Percentiles rank a stretch among this genome's conserved stretches.
Evolutionary conservation across 192 early-diverging fungal genomes (phyloP).

Genomic region (Haplosporangium gracile): DNA sequence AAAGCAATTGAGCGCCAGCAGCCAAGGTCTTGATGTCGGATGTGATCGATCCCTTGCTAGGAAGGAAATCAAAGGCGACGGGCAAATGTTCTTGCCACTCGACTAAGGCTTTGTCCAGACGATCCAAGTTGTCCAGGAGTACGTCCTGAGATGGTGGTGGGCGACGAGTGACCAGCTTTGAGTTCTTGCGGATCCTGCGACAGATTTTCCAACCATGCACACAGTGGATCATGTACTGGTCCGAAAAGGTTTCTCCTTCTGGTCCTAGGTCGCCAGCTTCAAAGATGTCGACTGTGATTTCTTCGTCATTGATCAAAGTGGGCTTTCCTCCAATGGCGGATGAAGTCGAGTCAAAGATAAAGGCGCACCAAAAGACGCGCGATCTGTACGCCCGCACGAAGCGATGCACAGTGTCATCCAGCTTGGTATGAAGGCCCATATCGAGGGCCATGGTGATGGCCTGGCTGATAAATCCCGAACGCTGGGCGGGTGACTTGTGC

Average conservation of each 20-base stretch:
- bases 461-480: conserved; percentile 51
- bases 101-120: conserved; percentile 44
- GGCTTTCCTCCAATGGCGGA: conserved; percentile 50
- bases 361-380: conserved; percentile 51
- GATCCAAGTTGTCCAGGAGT: conserved; percentile 34
- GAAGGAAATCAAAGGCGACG: conserved; percentile 32
- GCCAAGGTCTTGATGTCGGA: conserved; percentile 31
- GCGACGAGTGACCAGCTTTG: conserved; percentile 32
- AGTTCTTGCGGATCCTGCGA: conserved; percentile 44
- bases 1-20: conserved; percentile 44
- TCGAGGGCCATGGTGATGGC: conserved; percentile 54
- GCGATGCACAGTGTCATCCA: conserved; percentile 20
- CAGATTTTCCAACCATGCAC: conserved; percentile 50
- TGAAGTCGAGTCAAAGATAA: conserved; percentile 47
- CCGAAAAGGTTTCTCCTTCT: conserved; percentile 43
- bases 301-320: conserved; percentile 49
- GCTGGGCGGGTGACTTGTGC: conserved; percentile 51
- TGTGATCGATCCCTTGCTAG: conserved; percentile 36
- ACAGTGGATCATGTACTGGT: conserved; percentile 54
- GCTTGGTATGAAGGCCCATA: conserved; percentile 40
- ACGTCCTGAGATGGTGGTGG: conserved; percentile 30
- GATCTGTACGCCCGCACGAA: conserved; percentile 42
- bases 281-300: conserved; percentile 36
- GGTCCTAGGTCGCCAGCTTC: conserved; percentile 45
- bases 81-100: conserved; percentile 49